These are phyloP conservation scores for Aquilaria sinensis DNA, from an alignment of 345 rosid species.

Conservation along the genomic window DNA sequence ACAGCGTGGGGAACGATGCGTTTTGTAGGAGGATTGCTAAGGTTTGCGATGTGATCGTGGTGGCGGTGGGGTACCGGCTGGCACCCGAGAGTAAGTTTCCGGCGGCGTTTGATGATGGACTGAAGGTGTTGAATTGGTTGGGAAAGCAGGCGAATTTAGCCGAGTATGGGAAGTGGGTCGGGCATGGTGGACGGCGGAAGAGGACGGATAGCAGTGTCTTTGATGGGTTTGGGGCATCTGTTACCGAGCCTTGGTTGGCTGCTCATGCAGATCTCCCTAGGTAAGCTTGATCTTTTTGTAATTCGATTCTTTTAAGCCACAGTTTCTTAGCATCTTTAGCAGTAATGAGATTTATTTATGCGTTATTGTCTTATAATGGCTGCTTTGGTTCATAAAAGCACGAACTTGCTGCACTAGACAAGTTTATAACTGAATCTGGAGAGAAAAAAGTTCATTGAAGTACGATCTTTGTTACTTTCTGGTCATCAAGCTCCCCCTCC, in stretches of 20 bases:
- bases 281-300: slow-evolving; percentile 13
- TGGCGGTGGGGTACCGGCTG: slow-evolving; percentile 84
- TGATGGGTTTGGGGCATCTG: slow-evolving; percentile 75
- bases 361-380: too few relatives aligned
- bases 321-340: too few relatives aligned
- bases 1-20: slow-evolving; percentile 51
- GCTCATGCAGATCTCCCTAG: slow-evolving; percentile 71
- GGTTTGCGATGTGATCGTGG: slow-evolving; percentile 68
- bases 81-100: slow-evolving; percentile 80
- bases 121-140: slow-evolving; percentile 73
- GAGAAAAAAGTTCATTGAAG: too few relatives aligned
- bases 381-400: too few relatives aligned
- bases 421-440: too few relatives aligned
- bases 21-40: slow-evolving; percentile 73
- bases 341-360: too few relatives aligned
- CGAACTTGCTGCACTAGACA: too few relatives aligned
- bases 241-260: slow-evolving; percentile 84
- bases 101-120: slow-evolving; percentile 83
- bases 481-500: too few relatives aligned
- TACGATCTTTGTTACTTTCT: too few relatives aligned
- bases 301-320: neutral
- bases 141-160: slow-evolving; percentile 73
- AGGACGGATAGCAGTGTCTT: slow-evolving; percentile 28
- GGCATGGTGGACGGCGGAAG: slow-evolving; percentile 26
- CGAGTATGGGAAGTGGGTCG: slow-evolving; percentile 35